Base-by-base conservation (phyloP, 1,284 basidiomycete genomes). In the Flammula alnicola region DNA sequence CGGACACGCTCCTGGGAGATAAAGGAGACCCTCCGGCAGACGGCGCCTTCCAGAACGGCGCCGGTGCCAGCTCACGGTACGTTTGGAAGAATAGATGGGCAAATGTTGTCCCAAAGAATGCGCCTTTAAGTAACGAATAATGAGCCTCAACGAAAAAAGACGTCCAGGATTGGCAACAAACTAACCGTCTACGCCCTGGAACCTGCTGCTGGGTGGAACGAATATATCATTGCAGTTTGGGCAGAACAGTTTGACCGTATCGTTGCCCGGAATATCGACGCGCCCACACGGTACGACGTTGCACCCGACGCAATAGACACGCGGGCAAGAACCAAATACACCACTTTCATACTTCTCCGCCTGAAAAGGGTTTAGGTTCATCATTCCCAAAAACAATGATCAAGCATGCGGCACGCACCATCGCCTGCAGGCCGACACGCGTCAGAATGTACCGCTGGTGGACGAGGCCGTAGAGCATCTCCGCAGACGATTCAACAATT, bases 91-190 rank as follows among this genome's bases (percentile, higher is more conserved):
- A 93, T 25, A 99, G 80, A 63, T 98, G 95, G 0, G 96, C 83
- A 69, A 99, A 99, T 6, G 97, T 98, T 0, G 97, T 98, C 17
- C 97, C 97, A 72, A 99, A 99, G 76, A 98, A 99, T 14, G 97
- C 96, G 50, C 95, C 94, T 97, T 49, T 17, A 19, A n/a, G 17
- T 44, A 33, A 20, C 14, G n/a, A 23, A 17, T 4, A n/a, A 26
- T 41, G 9, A 48, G 37, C 29, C 32, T 26, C n/a, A n/a, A n/a
- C n/a, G n/a, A n/a, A n/a, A n/a, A 10, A 44, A 32, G 39, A 22
- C 25, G 12, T 20, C 49, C 19, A 22, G 31, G 43, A 38, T 27
- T 40, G 14, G 9, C 9, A 16, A 40, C n/a, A 9, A 8, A 71
- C 84, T 59, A 65, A 88, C 96, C 97, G 71, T 99, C 97, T 25